Evolutionary conservation across 805 yeast species (phyloP), one percentile per base, ranked within the genome.

Genomic region (Lipomyces mesembrius): DNA sequence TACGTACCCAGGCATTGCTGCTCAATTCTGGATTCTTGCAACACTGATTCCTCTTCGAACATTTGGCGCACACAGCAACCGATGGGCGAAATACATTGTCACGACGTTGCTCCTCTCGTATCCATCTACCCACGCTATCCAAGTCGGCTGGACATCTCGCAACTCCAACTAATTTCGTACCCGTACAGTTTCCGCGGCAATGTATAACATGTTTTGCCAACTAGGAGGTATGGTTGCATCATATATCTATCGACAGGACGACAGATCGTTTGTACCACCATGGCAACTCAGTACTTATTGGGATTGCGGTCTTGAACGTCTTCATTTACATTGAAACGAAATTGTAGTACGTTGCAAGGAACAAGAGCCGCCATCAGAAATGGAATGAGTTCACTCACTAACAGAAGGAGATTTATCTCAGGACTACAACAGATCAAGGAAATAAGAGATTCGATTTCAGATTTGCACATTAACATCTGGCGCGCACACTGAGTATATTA

Each of bases 121-220:
- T 49, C 84, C 87, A 0, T 81, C 81, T 54, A 77, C 83, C n/a
- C 86, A 85, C 77, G 85, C 89, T 0, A 76, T 87, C 59, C 78
- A 83, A 66, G 87, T 85, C 34, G 79, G 84, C 34, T 85, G 90
- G 87, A 83, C 86, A 64, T 87, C 92, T 0, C 75, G 84, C 35
- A 88, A 88, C 72, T 82, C 91, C 9, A 84, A 85, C 74, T 81
- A 88, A 0, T 89, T 88, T 34, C 77, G 88, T n/a, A 79, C 85
- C 2, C 79, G 93, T 71, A 84, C 92, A 0, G 86, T 88, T 3
- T 82, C 88, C 14, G 85, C 91, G 0, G 87, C 92, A 0, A 65
- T 88, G 58, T 87, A 85, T 73, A 89, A 88, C 72, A 87, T 88
- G 81, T 83, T 82, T 74, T 85, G 85, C 0, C 92, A 89, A 74